Percentiles rank a stretch among this genome's conserved stretches.
These are phyloP conservation scores for Tetrastigma voinierianum DNA, from an alignment of 164 flowering plant genomes.

Conservation along the genomic window DNA sequence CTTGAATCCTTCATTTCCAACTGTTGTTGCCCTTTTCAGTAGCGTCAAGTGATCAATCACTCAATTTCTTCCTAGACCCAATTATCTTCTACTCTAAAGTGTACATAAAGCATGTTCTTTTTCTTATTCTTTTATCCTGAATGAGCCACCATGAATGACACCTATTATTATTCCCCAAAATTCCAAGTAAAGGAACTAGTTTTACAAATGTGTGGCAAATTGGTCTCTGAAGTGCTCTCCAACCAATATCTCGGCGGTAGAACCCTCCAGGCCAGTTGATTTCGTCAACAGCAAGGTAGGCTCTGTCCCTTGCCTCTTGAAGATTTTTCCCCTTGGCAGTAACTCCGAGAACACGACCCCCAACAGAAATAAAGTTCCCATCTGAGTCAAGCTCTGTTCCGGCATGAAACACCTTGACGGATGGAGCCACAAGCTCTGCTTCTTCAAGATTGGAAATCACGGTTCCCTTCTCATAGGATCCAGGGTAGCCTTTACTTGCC, in stretches of 20 bases:
- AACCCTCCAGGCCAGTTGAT: conserved; percentile 87
- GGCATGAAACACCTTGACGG: conserved; percentile 83
- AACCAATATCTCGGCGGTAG: conserved; percentile 82
- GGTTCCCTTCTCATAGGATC: conserved; percentile 69
- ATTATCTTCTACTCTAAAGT: no score
- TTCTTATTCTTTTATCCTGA: no score
- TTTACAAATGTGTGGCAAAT: conserved; percentile 8
- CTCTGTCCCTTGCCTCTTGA: conserved; percentile 71
- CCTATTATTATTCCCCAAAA: no score
- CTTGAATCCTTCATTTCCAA: no score
- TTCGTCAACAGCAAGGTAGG: conserved; percentile 67
- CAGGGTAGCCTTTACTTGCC: conserved; percentile 96
- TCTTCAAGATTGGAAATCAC: conserved; percentile 68
- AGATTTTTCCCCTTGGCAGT: conserved; percentile 68
- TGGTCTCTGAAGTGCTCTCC: conserved; percentile 78
- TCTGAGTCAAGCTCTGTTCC: conserved; percentile 68
- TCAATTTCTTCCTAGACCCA: no score
- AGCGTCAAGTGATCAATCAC: no score
- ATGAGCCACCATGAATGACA: no score
- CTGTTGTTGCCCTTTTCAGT: no score
- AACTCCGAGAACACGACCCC: conserved; percentile 95
- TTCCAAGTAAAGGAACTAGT: no score
- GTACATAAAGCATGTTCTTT: no score
- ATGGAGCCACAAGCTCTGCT: conserved; percentile 69
- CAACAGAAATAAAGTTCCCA: conserved; percentile 73